Base-by-base conservation (phyloP, 208 protist genomes). In the Phytomonas sp. region DNA sequence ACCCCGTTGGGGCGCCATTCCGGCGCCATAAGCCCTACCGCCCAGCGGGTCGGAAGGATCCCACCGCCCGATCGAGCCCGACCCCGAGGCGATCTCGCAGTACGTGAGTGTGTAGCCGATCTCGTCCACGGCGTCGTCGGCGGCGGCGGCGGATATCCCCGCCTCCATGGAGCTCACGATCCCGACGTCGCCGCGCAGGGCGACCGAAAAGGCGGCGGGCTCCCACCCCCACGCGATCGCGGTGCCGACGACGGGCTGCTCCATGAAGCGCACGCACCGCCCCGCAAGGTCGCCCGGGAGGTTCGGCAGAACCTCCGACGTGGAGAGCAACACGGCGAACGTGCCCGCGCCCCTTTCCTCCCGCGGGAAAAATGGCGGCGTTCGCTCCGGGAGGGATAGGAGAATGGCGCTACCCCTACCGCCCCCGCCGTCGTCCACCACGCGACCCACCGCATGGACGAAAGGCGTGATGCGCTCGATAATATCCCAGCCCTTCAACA, bases 381-480 rank as follows among this genome's bases (percentile, higher is more conserved):
- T 63, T 17, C 13, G 28, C 64, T 40, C 64, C 23, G 36, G 40
- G 15, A 40, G 59, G 28, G 85, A 73, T 29, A 95, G 76, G 3
- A 96, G 74, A 62, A 89, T 87, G 51, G 82, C 85, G 60, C 82
- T 92, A 23, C 91, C 91, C 20, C 82, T 66, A 31, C 36, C 62
- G 23, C 72, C 29, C 11, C 76, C 75, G 20, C 80, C 80, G 28
- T 78, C 33, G 33, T 34, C 33, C 33, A 34, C 78, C 8, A 93
- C 80, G n/a, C 88, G 84, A 34, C 91, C 85, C 15, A 96, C 85
- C 15, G 91, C 87, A 69, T 96, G 87, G 43, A 77, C 82, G 70
- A 91, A 93, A 31, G 81, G 78, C 1, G 79, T 79, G 29, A 96
- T 78, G 61, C 91, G 88, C 32, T 91, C 85, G 72, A 96, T 87